These are phyloP conservation scores for Apium graveolens DNA, from an alignment of 129 eudicot species.

Conservation along the genomic window DNA sequence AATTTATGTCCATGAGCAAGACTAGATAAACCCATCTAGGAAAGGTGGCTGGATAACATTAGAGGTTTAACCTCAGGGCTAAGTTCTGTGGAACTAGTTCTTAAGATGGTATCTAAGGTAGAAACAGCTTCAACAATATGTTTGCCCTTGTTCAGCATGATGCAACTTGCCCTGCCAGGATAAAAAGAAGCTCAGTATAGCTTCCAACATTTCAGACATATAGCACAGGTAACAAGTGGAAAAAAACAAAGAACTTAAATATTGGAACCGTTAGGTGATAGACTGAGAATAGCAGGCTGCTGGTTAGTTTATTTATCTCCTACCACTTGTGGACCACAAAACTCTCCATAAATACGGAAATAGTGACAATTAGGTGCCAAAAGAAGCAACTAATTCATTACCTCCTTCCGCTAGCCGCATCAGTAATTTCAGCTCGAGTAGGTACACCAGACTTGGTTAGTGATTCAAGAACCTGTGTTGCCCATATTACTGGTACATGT, in stretches of 20 bases:
- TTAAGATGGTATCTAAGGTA: slow-evolving; percentile 47
- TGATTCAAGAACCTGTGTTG: slow-evolving; percentile 75
- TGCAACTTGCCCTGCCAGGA: slow-evolving; percentile 61
- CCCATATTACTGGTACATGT: slow-evolving; percentile 70
- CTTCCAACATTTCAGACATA: not conserved
- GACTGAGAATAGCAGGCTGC: not conserved
- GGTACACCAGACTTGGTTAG: slow-evolving; percentile 75
- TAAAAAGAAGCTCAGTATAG: not conserved
- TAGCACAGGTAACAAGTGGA: not conserved
- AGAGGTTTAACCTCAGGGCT: slow-evolving; percentile 45
- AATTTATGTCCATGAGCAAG: too few species aligned
- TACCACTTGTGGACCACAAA: not conserved
- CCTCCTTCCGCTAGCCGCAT: slow-evolving; percentile 75
- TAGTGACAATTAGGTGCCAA: not conserved
- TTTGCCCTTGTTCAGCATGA: slow-evolving; percentile 80
- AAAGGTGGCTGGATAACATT: slow-evolving; percentile 30
- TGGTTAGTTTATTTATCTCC: not conserved
- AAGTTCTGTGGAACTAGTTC: slow-evolving; percentile 27
- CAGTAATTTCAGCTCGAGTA: slow-evolving; percentile 70
- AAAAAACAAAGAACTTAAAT: not conserved
- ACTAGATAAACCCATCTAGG: too few species aligned
- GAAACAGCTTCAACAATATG: slow-evolving; percentile 55
- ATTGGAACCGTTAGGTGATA: not conserved
- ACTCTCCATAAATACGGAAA: not conserved
- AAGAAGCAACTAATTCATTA: slow-evolving; percentile 10